phyloP scores from a whole-genome alignment of 2,329 filamentous ascomycete species.

The Fusarium fracticaudum region DNA sequence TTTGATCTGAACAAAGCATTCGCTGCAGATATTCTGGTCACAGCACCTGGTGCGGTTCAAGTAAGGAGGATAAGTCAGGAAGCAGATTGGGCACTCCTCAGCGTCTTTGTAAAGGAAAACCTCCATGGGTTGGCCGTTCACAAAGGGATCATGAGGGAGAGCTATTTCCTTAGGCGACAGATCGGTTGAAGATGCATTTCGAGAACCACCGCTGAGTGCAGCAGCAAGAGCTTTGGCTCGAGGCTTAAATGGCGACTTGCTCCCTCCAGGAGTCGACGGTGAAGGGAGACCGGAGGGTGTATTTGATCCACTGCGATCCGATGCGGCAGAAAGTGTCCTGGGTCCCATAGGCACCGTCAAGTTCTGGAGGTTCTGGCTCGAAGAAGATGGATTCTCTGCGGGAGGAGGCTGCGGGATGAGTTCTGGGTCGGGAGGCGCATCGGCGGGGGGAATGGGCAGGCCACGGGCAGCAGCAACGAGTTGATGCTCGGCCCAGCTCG shows the following conservation, averaged over 20 bases:
- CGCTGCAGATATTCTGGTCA: slow-evolving; percentile 95
- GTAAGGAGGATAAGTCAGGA: slow-evolving; percentile 93
- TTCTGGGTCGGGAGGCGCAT: slow-evolving; percentile 80
- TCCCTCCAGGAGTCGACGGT: slow-evolving; percentile 49
- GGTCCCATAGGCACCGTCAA: slow-evolving; percentile 83
- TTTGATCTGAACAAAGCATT: slow-evolving; percentile 99
- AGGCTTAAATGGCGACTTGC: slow-evolving; percentile 73
- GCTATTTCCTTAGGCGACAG: slow-evolving; percentile 80
- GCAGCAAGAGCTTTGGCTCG: slow-evolving; percentile 90
- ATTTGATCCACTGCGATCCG: slow-evolving; percentile 72
- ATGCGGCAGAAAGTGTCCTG: slow-evolving; percentile 81
- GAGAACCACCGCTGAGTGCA: slow-evolving; percentile 77
- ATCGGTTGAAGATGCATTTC: slow-evolving; percentile 77
- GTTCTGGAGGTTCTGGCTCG: slow-evolving; percentile 68
- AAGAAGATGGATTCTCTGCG: slow-evolving; percentile 59
- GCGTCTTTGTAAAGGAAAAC: slow-evolving; percentile 94
- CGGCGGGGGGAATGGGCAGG: slow-evolving; percentile 82
- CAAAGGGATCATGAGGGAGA: slow-evolving; percentile 82
- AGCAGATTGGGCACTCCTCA: slow-evolving; percentile 93
- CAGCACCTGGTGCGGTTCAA: slow-evolving; percentile 95
- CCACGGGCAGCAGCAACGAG: slow-evolving; percentile 91
- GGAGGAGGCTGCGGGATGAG: slow-evolving; percentile 60
- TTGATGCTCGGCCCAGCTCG: slow-evolving; percentile 93
- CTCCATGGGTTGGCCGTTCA: slow-evolving; percentile 94
- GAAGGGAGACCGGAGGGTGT: slow-evolving; percentile 66